These are phyloP conservation scores for Pyrenophora graminea DNA, from an alignment of 2,329 filamentous ascomycete species.

Conservation along the genomic window DNA sequence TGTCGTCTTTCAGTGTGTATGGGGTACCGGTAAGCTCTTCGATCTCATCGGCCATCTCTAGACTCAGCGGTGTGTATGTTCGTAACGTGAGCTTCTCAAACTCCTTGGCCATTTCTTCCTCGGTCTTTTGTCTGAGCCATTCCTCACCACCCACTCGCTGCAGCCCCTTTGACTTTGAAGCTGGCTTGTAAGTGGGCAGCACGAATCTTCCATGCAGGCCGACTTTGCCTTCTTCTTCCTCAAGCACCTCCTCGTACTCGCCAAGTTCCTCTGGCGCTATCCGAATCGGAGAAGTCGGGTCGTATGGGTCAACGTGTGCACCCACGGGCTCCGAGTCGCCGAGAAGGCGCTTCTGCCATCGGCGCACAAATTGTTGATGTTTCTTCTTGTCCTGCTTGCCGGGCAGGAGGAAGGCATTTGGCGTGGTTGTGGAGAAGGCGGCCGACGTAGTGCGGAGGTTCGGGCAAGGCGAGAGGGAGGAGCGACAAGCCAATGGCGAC, in stretches of 20 bases:
- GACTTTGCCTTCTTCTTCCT: constrained; percentile 20
- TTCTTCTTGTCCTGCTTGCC: constrained; percentile 43
- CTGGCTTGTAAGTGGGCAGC: constrained; percentile 16
- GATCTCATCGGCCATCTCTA: constrained; percentile 38
- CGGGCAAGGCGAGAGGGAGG: constrained; percentile 15
- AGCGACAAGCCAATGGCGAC: constrained; percentile 20
- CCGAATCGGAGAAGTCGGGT: constrained; percentile 42
- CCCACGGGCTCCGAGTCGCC: constrained; percentile 45
- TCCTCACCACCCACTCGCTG: constrained; percentile 58
- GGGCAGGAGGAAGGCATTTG: constrained; percentile 28
- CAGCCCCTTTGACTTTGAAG: constrained; percentile 45
- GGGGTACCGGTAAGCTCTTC: constrained; percentile 38
- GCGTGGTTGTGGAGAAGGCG: constrained; percentile 39
- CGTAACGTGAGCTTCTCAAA: constrained; percentile 42
- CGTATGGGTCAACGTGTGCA: constrained; percentile 45
- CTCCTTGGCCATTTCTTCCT: constrained; percentile 34
- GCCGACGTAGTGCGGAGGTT: constrained; percentile 21
- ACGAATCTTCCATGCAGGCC: too few species aligned
- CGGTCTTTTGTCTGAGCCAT: constrained; percentile 45
- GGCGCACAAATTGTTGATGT: constrained; percentile 41
- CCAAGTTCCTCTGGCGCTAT: constrained; percentile 44
- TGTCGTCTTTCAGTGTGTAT: constrained; percentile 36
- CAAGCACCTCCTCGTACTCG: constrained; percentile 40
- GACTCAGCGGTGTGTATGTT: constrained; percentile 38
- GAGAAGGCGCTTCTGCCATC: constrained; percentile 44